These are phyloP conservation scores for Schizosaccharomyces pombe DNA, from an alignment of 805 yeast species.

Conservation along the genomic window DNA sequence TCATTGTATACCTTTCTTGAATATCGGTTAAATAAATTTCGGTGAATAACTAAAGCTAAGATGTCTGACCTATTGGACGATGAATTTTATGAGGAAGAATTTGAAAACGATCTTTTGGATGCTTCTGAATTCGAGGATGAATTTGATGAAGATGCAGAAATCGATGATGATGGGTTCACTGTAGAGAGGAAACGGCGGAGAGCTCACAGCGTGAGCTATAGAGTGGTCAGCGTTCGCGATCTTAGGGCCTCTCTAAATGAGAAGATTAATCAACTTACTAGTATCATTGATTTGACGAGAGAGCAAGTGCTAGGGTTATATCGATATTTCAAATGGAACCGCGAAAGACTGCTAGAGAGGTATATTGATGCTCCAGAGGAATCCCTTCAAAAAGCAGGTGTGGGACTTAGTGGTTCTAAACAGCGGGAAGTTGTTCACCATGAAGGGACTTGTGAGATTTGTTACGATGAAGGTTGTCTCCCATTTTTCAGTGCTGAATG, in stretches of 20 bases:
- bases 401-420: slow-evolving; percentile 9
- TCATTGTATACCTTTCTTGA: too few relatives aligned
- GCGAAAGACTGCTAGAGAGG: slow-evolving; percentile 30
- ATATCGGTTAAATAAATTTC: too few relatives aligned
- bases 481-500: slow-evolving; percentile 35
- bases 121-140: neutral
- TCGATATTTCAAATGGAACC: slow-evolving; percentile 33
- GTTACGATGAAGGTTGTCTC: slow-evolving; percentile 33
- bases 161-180: neutral
- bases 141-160: neutral
- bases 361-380: slow-evolving; percentile 24
- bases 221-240: neutral
- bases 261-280: slow-evolving; percentile 17
- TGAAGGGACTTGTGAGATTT: slow-evolving; percentile 34
- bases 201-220: neutral
- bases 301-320: slow-evolving; percentile 24
- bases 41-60: too few relatives aligned
- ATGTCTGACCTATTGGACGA: too few relatives aligned
- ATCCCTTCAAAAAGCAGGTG: slow-evolving; percentile 18
- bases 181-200: neutral
- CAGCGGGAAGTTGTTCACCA: slow-evolving; percentile 12
- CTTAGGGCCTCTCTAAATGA: slow-evolving; percentile 12
- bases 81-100: neutral
- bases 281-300: slow-evolving; percentile 18
- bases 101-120: neutral